Evolutionary conservation across 805 yeast species (phyloP).

Genomic region (Lachancea cidri): DNA sequence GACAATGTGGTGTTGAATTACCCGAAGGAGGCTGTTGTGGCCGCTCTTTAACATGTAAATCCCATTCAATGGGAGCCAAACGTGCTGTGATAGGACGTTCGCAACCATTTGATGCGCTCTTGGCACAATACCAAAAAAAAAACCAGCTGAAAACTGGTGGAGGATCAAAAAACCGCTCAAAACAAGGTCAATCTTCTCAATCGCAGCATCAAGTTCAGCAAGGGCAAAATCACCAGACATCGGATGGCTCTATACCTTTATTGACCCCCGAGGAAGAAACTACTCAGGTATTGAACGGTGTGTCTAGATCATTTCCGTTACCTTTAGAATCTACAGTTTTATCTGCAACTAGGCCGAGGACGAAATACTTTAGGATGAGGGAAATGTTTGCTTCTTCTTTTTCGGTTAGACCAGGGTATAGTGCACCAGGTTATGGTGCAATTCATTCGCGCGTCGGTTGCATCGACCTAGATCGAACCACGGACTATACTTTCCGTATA

Average conservation of each 20-base stretch:
- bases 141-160: conserved; percentile 87
- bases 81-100: conserved; percentile 92
- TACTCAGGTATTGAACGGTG: conserved; percentile 85
- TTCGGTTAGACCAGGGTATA: conserved; percentile 30
- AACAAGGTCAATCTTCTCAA: conserved; percentile 46
- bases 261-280: conserved; percentile 91
- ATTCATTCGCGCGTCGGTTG: conserved; percentile 63
- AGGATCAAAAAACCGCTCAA: conserved; percentile 73
- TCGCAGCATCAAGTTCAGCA: conserved; percentile 23
- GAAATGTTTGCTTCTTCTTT: conserved; percentile 88
- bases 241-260: conserved; percentile 22
- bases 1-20: conserved; percentile 92
- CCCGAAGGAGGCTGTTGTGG: conserved; percentile 97
- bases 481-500: conserved; percentile 54
- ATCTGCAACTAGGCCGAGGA: conserved; percentile 65
- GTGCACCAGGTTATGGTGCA: conserved; percentile 56
- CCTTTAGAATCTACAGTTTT: conserved; percentile 77
- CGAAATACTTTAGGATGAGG: conserved; percentile 76
- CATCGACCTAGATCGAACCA: conserved; percentile 64
- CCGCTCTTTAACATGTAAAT: conserved; percentile 90
- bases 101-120: conserved; percentile 81
- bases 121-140: conserved; percentile 85
- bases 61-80: conserved; percentile 98
- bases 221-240: conserved; percentile 16
- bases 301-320: conserved; percentile 68